These are phyloP conservation scores for Macrocybe gigantea DNA, from an alignment of 768 basidiomycete species.

Conservation along the genomic window DNA sequence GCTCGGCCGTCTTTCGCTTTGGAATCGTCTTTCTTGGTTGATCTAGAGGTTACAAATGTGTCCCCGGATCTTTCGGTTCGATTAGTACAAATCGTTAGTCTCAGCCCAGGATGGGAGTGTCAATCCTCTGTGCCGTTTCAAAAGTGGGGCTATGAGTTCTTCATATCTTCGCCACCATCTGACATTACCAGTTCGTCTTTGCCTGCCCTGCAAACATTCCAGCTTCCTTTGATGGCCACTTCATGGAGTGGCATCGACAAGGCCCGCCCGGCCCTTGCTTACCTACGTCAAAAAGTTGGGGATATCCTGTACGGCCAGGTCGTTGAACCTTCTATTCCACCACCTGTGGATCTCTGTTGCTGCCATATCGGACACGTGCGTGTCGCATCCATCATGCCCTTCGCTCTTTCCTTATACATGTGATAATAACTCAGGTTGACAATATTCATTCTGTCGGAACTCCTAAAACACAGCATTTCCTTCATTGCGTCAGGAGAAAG, in stretches of 20 bases:
- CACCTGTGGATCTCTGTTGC: slow-evolving; percentile 48
- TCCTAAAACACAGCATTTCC: slow-evolving; percentile 34
- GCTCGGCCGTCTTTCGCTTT: slow-evolving; percentile 44
- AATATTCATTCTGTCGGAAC: slow-evolving; percentile 17
- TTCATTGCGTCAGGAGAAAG: slow-evolving; percentile 46
- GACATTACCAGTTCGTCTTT: slow-evolving; percentile 31
- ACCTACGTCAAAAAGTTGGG: slow-evolving; percentile 45
- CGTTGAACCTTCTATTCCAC: slow-evolving; percentile 37
- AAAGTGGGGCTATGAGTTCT: slow-evolving; percentile 37
- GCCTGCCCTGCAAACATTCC: slow-evolving; percentile 43
- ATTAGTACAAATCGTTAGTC: slow-evolving; percentile 52
- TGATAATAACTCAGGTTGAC: slow-evolving; percentile 9
- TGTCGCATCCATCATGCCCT: too few species aligned
- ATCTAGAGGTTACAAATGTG: slow-evolving; percentile 52
- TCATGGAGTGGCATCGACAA: slow-evolving; percentile 21
- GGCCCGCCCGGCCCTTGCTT: slow-evolving; percentile 34
- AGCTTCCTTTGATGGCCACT: slow-evolving; percentile 34
- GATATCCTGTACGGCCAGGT: slow-evolving; percentile 43
- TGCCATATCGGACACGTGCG: slow-evolving; percentile 23
- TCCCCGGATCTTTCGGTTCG: slow-evolving; percentile 32
- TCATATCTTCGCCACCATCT: neutral
- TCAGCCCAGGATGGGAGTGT: slow-evolving; percentile 70
- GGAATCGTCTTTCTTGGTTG: slow-evolving; percentile 46
- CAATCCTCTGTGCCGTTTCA: slow-evolving; percentile 19
- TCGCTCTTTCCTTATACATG: too few species aligned